Evolutionary conservation across 306 rosid genomes (phyloP).

Genomic region (Albizia julibrissin): DNA sequence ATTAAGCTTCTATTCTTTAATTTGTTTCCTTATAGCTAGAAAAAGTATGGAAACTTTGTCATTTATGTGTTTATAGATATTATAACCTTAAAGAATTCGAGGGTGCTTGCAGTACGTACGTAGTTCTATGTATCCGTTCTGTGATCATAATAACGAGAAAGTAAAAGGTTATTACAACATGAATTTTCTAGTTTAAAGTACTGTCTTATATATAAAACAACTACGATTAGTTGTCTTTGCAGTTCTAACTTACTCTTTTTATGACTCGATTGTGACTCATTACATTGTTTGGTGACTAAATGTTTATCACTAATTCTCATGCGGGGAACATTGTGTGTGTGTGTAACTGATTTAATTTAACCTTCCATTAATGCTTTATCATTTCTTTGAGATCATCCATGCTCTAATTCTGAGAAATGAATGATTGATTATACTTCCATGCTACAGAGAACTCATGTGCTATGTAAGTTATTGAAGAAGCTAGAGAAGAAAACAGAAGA

Average conservation of each 20-base stretch:
- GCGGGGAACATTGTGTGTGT: background rate
- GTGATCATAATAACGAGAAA: too few species aligned
- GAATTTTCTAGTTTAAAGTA: too few species aligned
- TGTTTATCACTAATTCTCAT: background rate
- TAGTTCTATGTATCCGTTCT: background rate
- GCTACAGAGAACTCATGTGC: slow-evolving; percentile 48
- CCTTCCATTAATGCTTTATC: background rate
- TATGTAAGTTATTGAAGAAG: slow-evolving; percentile 51
- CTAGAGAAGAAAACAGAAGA: slow-evolving; percentile 25
- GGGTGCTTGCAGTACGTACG: too few species aligned
- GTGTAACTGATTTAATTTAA: background rate
- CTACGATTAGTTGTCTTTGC: too few species aligned
- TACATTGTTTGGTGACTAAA: background rate
- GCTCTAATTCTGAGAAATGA: background rate
- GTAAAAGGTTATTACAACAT: too few species aligned
- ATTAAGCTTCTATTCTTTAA: too few species aligned
- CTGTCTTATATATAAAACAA: too few species aligned
- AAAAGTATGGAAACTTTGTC: too few species aligned
- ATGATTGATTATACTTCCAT: slow-evolving; percentile 17
- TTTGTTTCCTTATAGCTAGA: too few species aligned
- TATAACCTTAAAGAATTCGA: too few species aligned
- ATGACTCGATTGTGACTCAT: too few species aligned
- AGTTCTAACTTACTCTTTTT: too few species aligned
- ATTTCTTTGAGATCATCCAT: background rate
- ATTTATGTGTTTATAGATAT: background rate